Conservation (phyloP, 192 early-diverging fungal genomes). For the Oehlia diaphana region DNA sequence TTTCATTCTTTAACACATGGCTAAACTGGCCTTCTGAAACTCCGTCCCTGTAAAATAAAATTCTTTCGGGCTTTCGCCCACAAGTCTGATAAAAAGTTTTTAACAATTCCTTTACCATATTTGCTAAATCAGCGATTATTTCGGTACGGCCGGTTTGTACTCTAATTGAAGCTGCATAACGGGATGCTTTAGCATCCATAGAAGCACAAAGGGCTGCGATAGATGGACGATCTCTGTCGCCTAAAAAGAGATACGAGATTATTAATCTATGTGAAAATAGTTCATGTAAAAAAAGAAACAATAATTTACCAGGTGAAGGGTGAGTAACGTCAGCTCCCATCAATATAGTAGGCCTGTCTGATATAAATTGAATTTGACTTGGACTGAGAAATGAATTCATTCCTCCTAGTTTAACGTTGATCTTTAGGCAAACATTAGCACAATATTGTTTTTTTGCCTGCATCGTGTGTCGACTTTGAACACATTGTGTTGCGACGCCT, state of each 20-base stretch:
- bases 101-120: constrained; percentile 67
- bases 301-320: constrained; percentile 62
- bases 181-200: constrained; percentile 60
- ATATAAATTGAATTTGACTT: constrained; percentile 65
- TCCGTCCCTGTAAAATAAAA: constrained; percentile 90
- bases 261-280: constrained; percentile 29
- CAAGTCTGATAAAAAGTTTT: constrained; percentile 63
- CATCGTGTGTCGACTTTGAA: constrained; percentile 76
- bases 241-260: not conserved
- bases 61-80: constrained; percentile 72
- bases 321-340: constrained; percentile 93
- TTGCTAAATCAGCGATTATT: constrained; percentile 68
- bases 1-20: constrained; percentile 73
- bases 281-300: not conserved
- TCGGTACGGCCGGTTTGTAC: constrained; percentile 70
- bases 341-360: constrained; percentile 72
- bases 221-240: constrained; percentile 59
- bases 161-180: constrained; percentile 64
- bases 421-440: constrained; percentile 89
- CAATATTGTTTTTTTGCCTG: constrained; percentile 83
- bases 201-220: constrained; percentile 76
- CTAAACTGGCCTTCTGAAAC: constrained; percentile 87
- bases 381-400: constrained; percentile 68
- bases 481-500: constrained; percentile 87
- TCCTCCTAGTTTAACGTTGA: constrained; percentile 46